phyloP scores from a whole-genome alignment of 2,329 filamentous ascomycete species.

The Ceratocystis ficicola region DNA sequence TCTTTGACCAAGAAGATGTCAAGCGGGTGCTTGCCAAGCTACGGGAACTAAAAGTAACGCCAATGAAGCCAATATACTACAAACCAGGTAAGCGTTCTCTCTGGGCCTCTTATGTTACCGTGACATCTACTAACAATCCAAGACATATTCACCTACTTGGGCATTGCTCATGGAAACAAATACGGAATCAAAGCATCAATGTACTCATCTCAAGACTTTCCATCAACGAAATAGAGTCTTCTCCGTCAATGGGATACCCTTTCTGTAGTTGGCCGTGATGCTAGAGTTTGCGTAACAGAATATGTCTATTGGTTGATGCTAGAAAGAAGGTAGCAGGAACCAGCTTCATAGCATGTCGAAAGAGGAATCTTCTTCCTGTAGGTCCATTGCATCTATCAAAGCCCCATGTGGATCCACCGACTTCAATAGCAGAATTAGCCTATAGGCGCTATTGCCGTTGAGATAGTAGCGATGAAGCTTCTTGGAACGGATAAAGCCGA shows the following conservation, averaged over 20 bases:
- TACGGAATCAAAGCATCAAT: conserved; percentile 51
- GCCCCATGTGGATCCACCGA: conserved; percentile 28
- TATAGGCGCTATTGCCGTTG: conserved; percentile 89
- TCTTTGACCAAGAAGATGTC: conserved; percentile 56
- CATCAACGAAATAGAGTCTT: conserved; percentile 1
- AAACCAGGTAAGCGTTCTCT: conserved; percentile 49
- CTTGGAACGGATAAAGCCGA: conserved; percentile 88
- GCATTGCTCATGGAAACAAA: conserved; percentile 47
- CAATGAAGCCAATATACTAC: conserved; percentile 54
- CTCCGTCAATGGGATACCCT: no score
- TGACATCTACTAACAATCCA: conserved; percentile 19
- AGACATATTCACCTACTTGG: conserved; percentile 59
- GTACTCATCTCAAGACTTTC: conserved; percentile 29
- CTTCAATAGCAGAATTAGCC: conserved; percentile 71
- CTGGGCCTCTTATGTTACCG: neutral
- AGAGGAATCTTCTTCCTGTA: neutral
- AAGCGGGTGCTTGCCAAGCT: conserved; percentile 52
- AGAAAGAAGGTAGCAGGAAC: neutral
- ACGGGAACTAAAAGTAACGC: conserved; percentile 49
- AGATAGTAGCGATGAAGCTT: conserved; percentile 89
- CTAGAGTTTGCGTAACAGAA: neutral
- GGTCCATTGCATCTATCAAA: conserved; percentile 1
- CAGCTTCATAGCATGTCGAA: neutral
- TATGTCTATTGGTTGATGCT: neutral
- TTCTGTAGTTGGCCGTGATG: no score